These are phyloP conservation scores for Forsythia viridissima DNA, from an alignment of 257 asterid genomes.

Conservation along the genomic window DNA sequence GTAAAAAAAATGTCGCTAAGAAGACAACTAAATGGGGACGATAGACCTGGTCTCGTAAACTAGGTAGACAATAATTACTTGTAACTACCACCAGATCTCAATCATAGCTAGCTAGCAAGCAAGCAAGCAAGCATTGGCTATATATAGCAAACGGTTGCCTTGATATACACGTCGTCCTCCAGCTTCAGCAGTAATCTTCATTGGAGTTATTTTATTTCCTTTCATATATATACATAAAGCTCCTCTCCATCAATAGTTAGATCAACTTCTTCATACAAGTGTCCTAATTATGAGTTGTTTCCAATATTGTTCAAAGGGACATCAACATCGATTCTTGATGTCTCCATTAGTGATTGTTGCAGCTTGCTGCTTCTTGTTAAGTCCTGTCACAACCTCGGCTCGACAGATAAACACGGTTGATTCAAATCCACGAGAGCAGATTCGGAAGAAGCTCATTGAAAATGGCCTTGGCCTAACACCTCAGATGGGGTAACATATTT, in stretches of 20 bases:
- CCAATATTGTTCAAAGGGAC: background rate
- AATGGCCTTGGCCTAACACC: constrained; percentile 79
- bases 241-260: background rate
- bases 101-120: background rate
- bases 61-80: background rate
- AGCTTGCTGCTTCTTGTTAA: constrained; percentile 27
- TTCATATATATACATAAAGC: background rate
- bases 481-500: constrained; percentile 70
- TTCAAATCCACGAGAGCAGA: background rate
- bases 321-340: background rate
- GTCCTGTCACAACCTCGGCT: constrained; percentile 14
- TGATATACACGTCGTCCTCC: background rate
- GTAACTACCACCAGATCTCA: background rate
- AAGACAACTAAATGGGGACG: too few relatives aligned
- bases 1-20: too few relatives aligned
- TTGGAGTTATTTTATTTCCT: background rate
- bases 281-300: background rate
- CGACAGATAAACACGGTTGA: background rate
- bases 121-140: background rate
- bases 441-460: constrained; percentile 36
- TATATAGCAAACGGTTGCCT: background rate
- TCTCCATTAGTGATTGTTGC: constrained; percentile 10
- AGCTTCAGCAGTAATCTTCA: background rate
- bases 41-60: background rate
- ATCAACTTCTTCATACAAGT: background rate